Base-by-base conservation (phyloP, 495 filamentous ascomycete species). In the Penicillium steckii region DNA sequence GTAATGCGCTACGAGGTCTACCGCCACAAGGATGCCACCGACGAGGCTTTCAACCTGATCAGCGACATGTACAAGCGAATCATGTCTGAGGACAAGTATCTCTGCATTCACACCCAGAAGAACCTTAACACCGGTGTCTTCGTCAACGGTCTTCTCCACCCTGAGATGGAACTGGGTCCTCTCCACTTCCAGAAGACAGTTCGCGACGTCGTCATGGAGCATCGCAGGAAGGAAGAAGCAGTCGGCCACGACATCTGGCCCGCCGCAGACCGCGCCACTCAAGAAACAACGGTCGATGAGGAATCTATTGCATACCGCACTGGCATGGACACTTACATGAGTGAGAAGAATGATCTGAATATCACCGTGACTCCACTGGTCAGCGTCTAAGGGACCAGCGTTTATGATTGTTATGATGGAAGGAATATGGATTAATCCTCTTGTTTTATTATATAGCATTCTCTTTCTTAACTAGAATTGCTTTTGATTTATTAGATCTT, bases 101-200 rank as follows among this genome's bases (percentile, higher is more conserved):
- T 80, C 12, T 79, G 76, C 57, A 61, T 68, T 38, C 46, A 56
- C 8, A 65, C 74, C 15, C 74, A 80, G 63, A 71, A 73, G 66
- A 80, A 80, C 54, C 63, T 80, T 15, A 70, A 73, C 33, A 60
- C 66, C 6, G 76, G 75, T 18, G 67, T 79, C 42, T 80, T 74
- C 46, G 66, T 75, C 44, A 78, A 73, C 45, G 77, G 77, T 25
- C 62, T 71, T 53, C 52, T 80, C 25, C 75, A 80, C 55, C 74
- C 76, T 0, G 55, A 65, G 24, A 71, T 70, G 62, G 77, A 80
- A 48, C 62, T 67, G 50, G 76, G 72, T 8, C 70, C 73, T n/a
- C 63, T 77, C 3, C 72, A 68, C 59, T 77, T 75, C 63, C 75
- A 78, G 61, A 74, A 69, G 55, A 55, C 63, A 3, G 67, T 72